Percentiles rank a stretch among this genome's conserved stretches.
Evolutionary conservation across 73 alveolate species (phyloP).

Genomic region (Tetrahymena thermophila): DNA sequence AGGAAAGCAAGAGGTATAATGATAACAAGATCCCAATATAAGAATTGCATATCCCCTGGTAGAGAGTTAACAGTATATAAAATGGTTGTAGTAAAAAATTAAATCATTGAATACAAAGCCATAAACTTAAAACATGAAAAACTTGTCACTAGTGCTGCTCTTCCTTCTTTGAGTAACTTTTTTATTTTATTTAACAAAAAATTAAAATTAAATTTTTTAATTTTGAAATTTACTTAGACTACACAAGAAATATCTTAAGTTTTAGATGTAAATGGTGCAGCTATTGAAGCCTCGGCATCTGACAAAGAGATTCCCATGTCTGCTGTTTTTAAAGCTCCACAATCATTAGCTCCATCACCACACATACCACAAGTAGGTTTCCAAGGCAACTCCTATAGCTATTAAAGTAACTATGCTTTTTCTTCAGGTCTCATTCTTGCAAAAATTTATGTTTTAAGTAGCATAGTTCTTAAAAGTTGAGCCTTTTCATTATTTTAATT

Average conservation of each 20-base stretch:
- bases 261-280: conserved; percentile 82
- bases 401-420: conserved; percentile 64
- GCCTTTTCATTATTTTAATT: conserved; percentile 8
- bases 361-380: conserved; percentile 75
- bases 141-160: conserved; percentile 77
- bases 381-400: conserved; percentile 35
- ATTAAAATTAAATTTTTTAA: too few relatives aligned
- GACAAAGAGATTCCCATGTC: conserved; percentile 85
- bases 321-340: conserved; percentile 81
- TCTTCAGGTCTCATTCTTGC: conserved; percentile 89
- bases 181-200: neutral
- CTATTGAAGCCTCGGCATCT: conserved; percentile 87
- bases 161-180: conserved; percentile 65
- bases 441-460: conserved; percentile 70
- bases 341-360: conserved; percentile 95
- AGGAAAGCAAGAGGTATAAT: conserved; percentile 75
- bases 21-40: conserved; percentile 72
- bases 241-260: conserved; percentile 64
- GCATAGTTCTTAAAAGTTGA: conserved; percentile 32
- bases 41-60: conserved; percentile 73
- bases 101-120: conserved; percentile 82
- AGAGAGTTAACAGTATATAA: conserved; percentile 55
- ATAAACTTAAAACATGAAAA: conserved; percentile 85
- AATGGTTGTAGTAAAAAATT: conserved; percentile 62
- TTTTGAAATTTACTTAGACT: conserved; percentile 26